phyloP scores from a whole-genome alignment of 768 basidiomycete species.

The Boletus speciosus region DNA sequence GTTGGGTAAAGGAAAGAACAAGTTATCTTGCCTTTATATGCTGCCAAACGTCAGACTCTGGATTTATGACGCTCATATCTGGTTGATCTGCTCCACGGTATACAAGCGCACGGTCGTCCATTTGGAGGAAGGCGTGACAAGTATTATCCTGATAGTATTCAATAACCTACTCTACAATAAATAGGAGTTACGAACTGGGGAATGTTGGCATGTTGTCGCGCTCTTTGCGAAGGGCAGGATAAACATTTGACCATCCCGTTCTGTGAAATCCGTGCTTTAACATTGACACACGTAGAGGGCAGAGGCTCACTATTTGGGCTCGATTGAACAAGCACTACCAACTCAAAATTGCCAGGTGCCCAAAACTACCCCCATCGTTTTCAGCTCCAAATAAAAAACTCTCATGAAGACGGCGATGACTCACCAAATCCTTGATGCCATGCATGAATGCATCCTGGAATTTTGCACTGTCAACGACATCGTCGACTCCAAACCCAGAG shows the following conservation, averaged over 20 bases:
- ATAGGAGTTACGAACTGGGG: conserved; percentile 58
- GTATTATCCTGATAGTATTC: conserved; percentile 76
- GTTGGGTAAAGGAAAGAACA: neutral
- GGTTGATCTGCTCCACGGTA: conserved; percentile 97
- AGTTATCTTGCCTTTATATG: conserved; percentile 70
- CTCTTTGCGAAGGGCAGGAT: conserved; percentile 92
- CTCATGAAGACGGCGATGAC: conserved; percentile 14
- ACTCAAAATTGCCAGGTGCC: conserved; percentile 89
- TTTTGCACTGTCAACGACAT: conserved; percentile 49
- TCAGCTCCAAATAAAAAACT: conserved; percentile 1
- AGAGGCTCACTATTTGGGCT: conserved; percentile 45
- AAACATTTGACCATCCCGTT: conserved; percentile 69
- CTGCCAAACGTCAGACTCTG: conserved; percentile 97
- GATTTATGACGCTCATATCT: conserved; percentile 97
- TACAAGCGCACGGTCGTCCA: conserved; percentile 90
- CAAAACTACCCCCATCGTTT: conserved; percentile 62
- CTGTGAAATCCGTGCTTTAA: conserved; percentile 32
- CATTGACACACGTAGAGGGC: neutral
- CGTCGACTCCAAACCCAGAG: conserved; percentile 70
- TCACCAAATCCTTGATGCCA: conserved; percentile 71
- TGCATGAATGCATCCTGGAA: conserved; percentile 87
- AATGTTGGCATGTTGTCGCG: conserved; percentile 86
- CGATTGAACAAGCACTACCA: conserved; percentile 67
- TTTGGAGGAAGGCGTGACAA: conserved; percentile 90
- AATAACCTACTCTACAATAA: neutral